A percentile compares a stretch with the other conserved stretches of the same genome.
phyloP scores from a whole-genome alignment of 2,329 filamentous ascomycete species.

The Sphaerulina vaccinii region DNA sequence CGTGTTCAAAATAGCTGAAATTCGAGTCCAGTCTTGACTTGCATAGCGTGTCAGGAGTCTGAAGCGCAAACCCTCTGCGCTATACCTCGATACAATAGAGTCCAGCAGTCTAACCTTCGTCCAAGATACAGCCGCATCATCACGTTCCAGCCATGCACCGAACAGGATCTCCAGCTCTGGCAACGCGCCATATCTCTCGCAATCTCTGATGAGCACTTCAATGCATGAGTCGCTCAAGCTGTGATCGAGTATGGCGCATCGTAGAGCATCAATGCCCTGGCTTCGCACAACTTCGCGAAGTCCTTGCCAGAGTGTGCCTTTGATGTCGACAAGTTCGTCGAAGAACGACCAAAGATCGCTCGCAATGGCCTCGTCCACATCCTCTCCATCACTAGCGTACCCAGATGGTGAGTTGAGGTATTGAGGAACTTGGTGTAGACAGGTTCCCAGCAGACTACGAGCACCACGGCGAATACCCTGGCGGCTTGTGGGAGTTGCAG shows the following conservation, averaged over 20 bases:
- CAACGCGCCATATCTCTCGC: conserved; percentile 7
- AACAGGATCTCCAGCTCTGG: conserved; percentile 9
- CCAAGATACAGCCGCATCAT: neutral
- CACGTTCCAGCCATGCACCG: conserved; percentile 2
- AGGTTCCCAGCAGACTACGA: conserved; percentile 40
- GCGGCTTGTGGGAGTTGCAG: conserved; percentile 17
- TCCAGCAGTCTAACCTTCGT: neutral
- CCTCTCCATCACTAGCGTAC: conserved; percentile 36
- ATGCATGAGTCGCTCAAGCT: conserved; percentile 28
- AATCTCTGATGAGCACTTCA: conserved; percentile 11
- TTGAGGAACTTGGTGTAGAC: conserved; percentile 42
- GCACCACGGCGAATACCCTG: conserved; percentile 37
- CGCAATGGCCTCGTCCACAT: conserved; percentile 26
- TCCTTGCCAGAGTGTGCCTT: conserved; percentile 40
- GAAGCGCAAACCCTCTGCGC: neutral
- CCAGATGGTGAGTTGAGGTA: conserved; percentile 43
- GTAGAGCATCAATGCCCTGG: conserved; percentile 41
- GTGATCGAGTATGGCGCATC: conserved; percentile 38
- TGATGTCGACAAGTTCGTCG: conserved; percentile 38
- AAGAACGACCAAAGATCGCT: conserved; percentile 43
- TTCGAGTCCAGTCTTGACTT: neutral
- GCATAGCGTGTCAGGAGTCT: neutral
- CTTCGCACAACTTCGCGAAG: conserved; percentile 44
- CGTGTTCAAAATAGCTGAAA: neutral
- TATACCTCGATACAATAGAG: neutral